Evolutionary conservation across 2,329 filamentous ascomycete species (phyloP), one percentile per base, ranked within the genome.

Genomic region (Aspergillus quadrilineatus): DNA sequence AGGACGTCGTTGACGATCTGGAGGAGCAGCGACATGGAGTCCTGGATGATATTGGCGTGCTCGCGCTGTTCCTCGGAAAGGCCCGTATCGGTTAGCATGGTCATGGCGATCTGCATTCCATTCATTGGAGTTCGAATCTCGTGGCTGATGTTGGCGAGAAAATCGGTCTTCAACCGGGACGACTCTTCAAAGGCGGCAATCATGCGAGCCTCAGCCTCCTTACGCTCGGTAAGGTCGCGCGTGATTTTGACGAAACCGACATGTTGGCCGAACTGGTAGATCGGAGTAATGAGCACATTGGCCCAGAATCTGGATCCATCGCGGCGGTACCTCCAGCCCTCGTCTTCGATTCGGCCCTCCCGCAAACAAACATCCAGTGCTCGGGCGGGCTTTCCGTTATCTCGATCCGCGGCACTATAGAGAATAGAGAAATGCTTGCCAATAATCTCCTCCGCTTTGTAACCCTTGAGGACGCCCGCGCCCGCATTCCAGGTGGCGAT

Each of bases 41-140:
- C 82, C 60, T 84, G 78, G 53, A 87, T 82, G 45, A 86, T 82
- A 41, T 76, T 74, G 1, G 81, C 78, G 42, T 81, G 80, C 55
- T 87, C 83, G 22, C 77, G 75, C 67, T 87, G 84, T 42, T 83
- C 77, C 1, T 76, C 67, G 5, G 76, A 75, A n/a, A 87, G 69
- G 0, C 70, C 63, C 0, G 82, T 84, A 59, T 83, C 81, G 17
- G 81, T 74, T 4, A 87, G 75, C 59, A 87, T 78, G 12, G 80
- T 77, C 56, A 83, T 76, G n/a, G 83, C 84, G 14, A 82, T 79
- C 22, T 85, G 74, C 77, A 87, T 82, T 36, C 83, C 84, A 62
- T 86, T 83, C 79, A 87, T 85, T 0, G 85, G 85, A 0, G 84
- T 87, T 42, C 84, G 78, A 54, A 87, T 84, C 66, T 87, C 84